Conservation (phyloP, 495 filamentous ascomycete species). For the Poronia punctata region DNA sequence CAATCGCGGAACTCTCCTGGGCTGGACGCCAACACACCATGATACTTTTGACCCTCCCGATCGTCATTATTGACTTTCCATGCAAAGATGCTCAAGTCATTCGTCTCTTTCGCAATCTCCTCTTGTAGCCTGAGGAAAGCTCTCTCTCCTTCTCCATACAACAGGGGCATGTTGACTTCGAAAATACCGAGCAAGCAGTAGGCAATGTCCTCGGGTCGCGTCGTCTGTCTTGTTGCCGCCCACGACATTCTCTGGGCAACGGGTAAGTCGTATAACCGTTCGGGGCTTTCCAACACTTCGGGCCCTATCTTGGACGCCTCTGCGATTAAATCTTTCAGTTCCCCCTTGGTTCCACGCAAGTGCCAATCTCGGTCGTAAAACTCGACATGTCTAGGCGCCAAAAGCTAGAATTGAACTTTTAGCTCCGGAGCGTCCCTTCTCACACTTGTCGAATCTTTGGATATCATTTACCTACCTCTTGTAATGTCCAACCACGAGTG, state of each 20-base stretch:
- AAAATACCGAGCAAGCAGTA: conserved; percentile 23
- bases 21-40: conserved; percentile 10
- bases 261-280: conserved; percentile 16
- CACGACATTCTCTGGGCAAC: conserved; percentile 25
- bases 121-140: conserved; percentile 22
- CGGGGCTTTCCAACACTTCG: conserved; percentile 22
- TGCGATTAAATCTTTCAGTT: conserved; percentile 2
- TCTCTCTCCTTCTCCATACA: conserved; percentile 21
- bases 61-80: conserved; percentile 6
- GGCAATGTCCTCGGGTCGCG: conserved; percentile 16
- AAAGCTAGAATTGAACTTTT: conserved; percentile 8
- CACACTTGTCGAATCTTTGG: conserved; percentile 22
- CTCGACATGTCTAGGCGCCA: conserved; percentile 17
- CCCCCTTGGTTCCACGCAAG: conserved; percentile 15
- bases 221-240: conserved; percentile 24
- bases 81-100: conserved; percentile 15
- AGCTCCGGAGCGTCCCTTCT: background rate
- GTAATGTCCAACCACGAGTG: conserved; percentile 1
- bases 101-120: conserved; percentile 13
- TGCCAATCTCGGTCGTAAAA: conserved; percentile 27
- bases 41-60: background rate
- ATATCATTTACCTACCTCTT: conserved; percentile 17
- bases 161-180: conserved; percentile 22
- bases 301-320: background rate
- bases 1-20: conserved; percentile 7